Evolutionary conservation across 768 basidiomycete species (phyloP).

Genomic region (Glaciozyma antarctica): DNA sequence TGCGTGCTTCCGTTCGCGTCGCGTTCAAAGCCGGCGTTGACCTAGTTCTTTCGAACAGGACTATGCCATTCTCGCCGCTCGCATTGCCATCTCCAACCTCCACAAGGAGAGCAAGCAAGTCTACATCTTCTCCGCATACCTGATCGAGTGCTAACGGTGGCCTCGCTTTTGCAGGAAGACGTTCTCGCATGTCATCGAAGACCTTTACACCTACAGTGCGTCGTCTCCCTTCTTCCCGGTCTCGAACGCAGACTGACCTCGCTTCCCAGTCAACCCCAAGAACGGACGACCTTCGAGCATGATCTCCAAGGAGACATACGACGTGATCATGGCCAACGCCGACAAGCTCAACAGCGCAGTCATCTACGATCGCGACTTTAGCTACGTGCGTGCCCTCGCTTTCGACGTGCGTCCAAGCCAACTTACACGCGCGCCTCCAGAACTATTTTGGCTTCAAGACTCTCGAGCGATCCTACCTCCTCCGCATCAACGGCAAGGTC

Average conservation of each 20-base stretch:
- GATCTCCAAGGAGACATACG: conserved; percentile 82
- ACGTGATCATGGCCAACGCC: conserved; percentile 69
- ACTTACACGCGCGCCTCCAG: conserved; percentile 4
- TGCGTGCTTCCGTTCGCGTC: not conserved
- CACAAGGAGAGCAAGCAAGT: conserved; percentile 86
- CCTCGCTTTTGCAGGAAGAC: conserved; percentile 48
- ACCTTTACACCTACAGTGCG: conserved; percentile 76
- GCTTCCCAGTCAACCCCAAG: conserved; percentile 77
- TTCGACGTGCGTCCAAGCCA: not conserved
- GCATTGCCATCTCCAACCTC: conserved; percentile 95
- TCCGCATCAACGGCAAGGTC: conserved; percentile 62
- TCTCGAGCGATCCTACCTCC: conserved; percentile 91
- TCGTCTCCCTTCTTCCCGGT: not conserved
- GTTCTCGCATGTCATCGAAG: conserved; percentile 83
- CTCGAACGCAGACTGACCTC: not conserved
- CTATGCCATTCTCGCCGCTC: conserved; percentile 94
- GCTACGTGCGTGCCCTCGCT: conserved; percentile 58
- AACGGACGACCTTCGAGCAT: conserved; percentile 75
- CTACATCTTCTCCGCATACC: too few relatives aligned
- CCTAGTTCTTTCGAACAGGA: conserved; percentile 49
- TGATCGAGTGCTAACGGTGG: too few relatives aligned
- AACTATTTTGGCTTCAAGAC: conserved; percentile 94
- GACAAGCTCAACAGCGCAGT: conserved; percentile 80
- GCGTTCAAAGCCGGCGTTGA: not conserved
- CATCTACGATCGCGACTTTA: conserved; percentile 97